These are phyloP conservation scores for Cystoisospora suis DNA, from an alignment of 169 alveolate genomes.

Conservation along the genomic window DNA sequence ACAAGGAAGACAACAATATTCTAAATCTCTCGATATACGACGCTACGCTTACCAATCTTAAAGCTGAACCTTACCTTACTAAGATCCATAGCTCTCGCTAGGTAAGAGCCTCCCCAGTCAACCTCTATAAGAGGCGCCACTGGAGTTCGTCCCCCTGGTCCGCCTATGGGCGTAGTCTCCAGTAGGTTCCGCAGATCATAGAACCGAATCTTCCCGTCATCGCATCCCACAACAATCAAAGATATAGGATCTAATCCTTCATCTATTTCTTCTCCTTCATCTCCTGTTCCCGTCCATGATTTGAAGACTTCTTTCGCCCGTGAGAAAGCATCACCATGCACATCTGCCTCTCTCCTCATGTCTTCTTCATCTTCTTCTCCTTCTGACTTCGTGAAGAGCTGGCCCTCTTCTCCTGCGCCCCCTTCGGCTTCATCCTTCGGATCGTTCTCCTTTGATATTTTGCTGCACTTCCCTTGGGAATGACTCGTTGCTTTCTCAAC, in stretches of 20 bases:
- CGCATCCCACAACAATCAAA: slow-evolving; percentile 7
- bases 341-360: background rate
- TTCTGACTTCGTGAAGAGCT: background rate
- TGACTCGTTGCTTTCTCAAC: background rate
- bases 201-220: slow-evolving; percentile 30
- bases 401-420: background rate
- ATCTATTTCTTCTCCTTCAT: background rate
- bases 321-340: background rate
- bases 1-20: background rate
- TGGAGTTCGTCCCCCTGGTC: slow-evolving; percentile 18
- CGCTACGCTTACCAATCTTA: no score
- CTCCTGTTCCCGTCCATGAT: background rate
- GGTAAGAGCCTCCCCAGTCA: slow-evolving; percentile 39
- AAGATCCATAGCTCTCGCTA: slow-evolving; percentile 38
- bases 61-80: slow-evolving; percentile 30
- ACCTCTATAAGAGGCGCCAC: slow-evolving; percentile 20
- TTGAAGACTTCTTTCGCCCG: background rate
- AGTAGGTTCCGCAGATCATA: slow-evolving; percentile 32
- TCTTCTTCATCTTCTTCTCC: background rate
- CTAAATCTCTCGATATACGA: no score
- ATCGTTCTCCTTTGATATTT: background rate
- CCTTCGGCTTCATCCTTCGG: background rate
- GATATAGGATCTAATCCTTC: background rate
- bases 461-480: background rate
- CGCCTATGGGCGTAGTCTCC: background rate